phyloP scores from a whole-genome alignment of 208 protist genomes.

The Trypanosoma theileri region DNA sequence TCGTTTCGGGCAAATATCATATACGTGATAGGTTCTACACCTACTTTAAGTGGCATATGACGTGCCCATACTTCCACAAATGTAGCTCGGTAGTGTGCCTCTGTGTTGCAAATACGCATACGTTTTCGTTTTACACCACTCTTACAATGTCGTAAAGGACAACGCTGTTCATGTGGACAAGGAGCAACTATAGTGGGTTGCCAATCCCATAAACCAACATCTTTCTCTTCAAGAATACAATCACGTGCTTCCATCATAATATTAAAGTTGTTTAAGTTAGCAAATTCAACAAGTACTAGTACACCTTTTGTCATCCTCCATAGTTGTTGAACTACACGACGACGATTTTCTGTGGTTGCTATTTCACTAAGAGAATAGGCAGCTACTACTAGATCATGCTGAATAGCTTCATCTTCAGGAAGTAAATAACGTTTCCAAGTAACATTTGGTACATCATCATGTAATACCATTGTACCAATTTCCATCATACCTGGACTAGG shows the following conservation, averaged over 20 bases:
- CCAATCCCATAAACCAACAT: slow-evolving; percentile 86
- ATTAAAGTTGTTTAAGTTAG: slow-evolving; percentile 86
- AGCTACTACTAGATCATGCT: slow-evolving; percentile 84
- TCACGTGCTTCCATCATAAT: slow-evolving; percentile 88
- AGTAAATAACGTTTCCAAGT: slow-evolving; percentile 88
- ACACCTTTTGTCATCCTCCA: slow-evolving; percentile 88
- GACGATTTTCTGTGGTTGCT: slow-evolving; percentile 55
- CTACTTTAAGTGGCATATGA: slow-evolving; percentile 74
- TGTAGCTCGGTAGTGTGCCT: slow-evolving; percentile 81
- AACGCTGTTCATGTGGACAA: slow-evolving; percentile 83
- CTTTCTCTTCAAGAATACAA: slow-evolving; percentile 82
- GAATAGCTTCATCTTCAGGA: slow-evolving; percentile 75
- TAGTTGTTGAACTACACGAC: slow-evolving; percentile 72
- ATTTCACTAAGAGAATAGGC: slow-evolving; percentile 88
- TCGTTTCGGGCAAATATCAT: slow-evolving; percentile 86
- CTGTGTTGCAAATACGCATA: slow-evolving; percentile 85
- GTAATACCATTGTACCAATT: slow-evolving; percentile 86
- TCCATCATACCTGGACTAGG: slow-evolving; percentile 90
- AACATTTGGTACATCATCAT: slow-evolving; percentile 86
- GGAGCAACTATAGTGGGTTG: slow-evolving; percentile 86
- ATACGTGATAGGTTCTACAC: slow-evolving; percentile 85
- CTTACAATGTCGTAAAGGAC: slow-evolving; percentile 83
- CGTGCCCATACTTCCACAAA: slow-evolving; percentile 88
- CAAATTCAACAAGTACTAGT: slow-evolving; percentile 83
- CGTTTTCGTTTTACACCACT: slow-evolving; percentile 81